A percentile compares a stretch with the other conserved stretches of the same genome.
Conservation (phyloP, 1,139 yeast species). For the Candida pseudoviswanathii region DNA sequence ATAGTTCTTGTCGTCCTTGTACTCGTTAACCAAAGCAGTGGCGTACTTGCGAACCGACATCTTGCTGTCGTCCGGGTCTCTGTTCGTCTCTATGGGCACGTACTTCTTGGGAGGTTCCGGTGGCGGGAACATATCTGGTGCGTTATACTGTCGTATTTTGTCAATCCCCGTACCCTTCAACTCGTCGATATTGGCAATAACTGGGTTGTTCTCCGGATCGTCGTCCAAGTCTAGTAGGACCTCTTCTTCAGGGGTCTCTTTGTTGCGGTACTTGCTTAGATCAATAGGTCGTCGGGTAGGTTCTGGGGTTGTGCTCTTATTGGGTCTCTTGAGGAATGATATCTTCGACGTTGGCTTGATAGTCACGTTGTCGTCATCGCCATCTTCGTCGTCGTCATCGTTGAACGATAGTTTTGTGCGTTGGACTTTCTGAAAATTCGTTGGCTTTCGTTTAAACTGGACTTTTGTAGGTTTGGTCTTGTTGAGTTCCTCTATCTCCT, state of each 20-base stretch:
- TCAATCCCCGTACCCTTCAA: conserved; percentile 8
- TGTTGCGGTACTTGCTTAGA: conserved; percentile 6
- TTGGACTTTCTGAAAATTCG: conserved; percentile 4
- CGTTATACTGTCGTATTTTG: neutral
- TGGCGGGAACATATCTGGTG: neutral
- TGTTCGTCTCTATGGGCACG: conserved; percentile 15
- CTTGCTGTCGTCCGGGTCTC: conserved; percentile 6
- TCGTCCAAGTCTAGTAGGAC: conserved; percentile 6
- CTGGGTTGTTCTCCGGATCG: conserved; percentile 24
- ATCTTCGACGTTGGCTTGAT: neutral
- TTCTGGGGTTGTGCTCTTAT: neutral
- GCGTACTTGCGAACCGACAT: conserved; percentile 10
- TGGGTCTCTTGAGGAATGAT: conserved; percentile 1
- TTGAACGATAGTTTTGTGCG: conserved; percentile 11
- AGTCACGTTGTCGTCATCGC: neutral
- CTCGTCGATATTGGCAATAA: conserved; percentile 22
- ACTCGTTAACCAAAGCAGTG: conserved; percentile 12
- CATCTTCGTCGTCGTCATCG: conserved; percentile 11
- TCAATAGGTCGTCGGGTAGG: neutral
- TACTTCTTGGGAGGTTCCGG: conserved; percentile 12
- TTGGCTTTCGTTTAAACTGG: conserved; percentile 8
- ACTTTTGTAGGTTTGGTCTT: conserved; percentile 4
- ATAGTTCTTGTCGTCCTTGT: conserved; percentile 14
- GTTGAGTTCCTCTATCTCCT: conserved; percentile 6
- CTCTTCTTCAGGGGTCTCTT: neutral